Conservation (phyloP, 805 yeast genomes). For the Saccharomycopsis fodiens region DNA sequence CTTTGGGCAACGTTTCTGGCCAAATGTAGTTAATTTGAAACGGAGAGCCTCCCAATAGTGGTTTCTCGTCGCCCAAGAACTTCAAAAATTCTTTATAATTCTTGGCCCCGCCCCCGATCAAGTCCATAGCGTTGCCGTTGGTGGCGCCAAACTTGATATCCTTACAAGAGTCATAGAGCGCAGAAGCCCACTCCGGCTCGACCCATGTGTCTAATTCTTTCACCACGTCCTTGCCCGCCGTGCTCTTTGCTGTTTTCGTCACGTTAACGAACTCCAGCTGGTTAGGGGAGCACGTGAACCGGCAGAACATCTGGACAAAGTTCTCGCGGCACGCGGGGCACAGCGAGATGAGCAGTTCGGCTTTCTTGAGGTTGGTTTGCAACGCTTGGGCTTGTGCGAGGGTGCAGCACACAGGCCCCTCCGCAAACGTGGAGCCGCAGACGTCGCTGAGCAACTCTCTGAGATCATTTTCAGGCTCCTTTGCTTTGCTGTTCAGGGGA, state of each 20-base stretch:
- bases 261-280: slow-evolving; percentile 72
- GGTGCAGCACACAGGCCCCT: slow-evolving; percentile 60
- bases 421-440: slow-evolving; percentile 68
- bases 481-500: slow-evolving; percentile 47
- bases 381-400: slow-evolving; percentile 50
- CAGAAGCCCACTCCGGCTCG: slow-evolving; percentile 49
- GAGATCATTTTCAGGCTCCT: slow-evolving; percentile 27
- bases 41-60: slow-evolving; percentile 90
- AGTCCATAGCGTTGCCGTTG: slow-evolving; percentile 93
- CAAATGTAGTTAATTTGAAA: slow-evolving; percentile 80
- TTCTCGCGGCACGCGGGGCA: slow-evolving; percentile 92
- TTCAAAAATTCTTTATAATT: slow-evolving; percentile 66
- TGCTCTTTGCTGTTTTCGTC: slow-evolving; percentile 42
- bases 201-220: slow-evolving; percentile 62
- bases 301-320: slow-evolving; percentile 77
- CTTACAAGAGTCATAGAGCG: slow-evolving; percentile 77
- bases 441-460: slow-evolving; percentile 41
- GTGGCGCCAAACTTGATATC: slow-evolving; percentile 89
- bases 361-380: slow-evolving; percentile 57
- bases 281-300: slow-evolving; percentile 83
- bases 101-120: slow-evolving; percentile 95
- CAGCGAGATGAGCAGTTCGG: slow-evolving; percentile 73
- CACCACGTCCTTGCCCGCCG: slow-evolving; percentile 51
- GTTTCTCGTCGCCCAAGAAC: slow-evolving; percentile 92
- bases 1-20: slow-evolving; percentile 27